Base-by-base conservation (phyloP, 169 alveolate genomes). In the Theileria orientalis region DNA sequence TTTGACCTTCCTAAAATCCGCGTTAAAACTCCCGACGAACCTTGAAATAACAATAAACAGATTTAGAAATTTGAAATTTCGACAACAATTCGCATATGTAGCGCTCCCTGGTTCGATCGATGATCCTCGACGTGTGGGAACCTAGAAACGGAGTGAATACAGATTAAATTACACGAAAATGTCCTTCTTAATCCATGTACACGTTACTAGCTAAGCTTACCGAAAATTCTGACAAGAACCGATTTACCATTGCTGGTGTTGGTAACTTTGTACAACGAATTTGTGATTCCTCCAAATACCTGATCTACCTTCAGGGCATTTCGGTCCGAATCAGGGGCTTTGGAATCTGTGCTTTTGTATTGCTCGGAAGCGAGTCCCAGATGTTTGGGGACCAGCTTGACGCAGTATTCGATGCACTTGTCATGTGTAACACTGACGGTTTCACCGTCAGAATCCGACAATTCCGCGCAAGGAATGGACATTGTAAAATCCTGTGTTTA, bases 281-380 rank as follows among this genome's bases (percentile, higher is more conserved):
- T 89, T n/a, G 94, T 89, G 30, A 76, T 64, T 0, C 94, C 94
- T 44, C 91, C 92, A 9, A 74, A 79, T 7, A 84, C 76, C 23
- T 44, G 19, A 19, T 63, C 63, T 14, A 62, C 74, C 0, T 1
- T 23, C 3, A 79, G 69, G 71, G 46, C 37, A n/a, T n/a, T 27
- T 44, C 68, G n/a, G n/a, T n/a, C n/a, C n/a, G 25, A 69, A 69
- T n/a, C 54, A 46, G 3, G 67, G 32, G 0, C 46, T 27, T 0
- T 51, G 30, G 33, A 69, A 14, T 33, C 54, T 69, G 40, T 69
- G 69, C n/a, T n/a, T 23, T 54, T 1, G 29, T 66, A 52, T 35
- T 67, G 14, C 3, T 40, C 30, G 14, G 2, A 23, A 13, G 59
- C 46, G 30, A 76, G 41, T 41, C 79, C 86, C 32, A 76, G 74